Percentiles rank a stretch among this genome's conserved stretches.
phyloP scores from a whole-genome alignment of 257 asterid genomes.

The Solanum medicagineum region DNA sequence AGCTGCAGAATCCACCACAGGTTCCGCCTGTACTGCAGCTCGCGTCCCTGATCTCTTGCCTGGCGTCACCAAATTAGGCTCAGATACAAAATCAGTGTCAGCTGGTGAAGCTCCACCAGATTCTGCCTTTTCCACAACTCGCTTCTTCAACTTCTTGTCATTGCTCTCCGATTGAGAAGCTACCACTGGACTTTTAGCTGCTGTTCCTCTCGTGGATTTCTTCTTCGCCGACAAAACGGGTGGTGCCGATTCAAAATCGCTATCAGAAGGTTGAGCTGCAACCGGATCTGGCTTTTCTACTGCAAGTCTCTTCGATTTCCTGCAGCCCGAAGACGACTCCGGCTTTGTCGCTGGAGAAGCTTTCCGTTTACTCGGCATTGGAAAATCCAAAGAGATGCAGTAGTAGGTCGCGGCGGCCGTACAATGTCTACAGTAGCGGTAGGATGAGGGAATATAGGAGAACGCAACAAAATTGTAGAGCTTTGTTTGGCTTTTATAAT shows the following conservation, averaged over 20 bases:
- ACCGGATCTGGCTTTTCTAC: background rate
- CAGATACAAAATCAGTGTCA: background rate
- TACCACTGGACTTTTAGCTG: background rate
- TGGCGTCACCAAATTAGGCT: background rate
- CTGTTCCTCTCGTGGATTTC: background rate
- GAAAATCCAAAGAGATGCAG: background rate
- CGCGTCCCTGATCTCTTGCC: background rate
- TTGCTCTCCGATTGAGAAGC: background rate
- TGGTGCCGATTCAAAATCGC: background rate
- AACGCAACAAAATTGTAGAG: background rate
- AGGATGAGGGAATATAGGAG: background rate
- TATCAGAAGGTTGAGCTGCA: background rate
- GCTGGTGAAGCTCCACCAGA: background rate
- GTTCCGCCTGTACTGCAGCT: background rate
- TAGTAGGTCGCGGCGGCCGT: background rate
- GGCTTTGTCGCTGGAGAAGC: background rate
- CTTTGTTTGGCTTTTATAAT: background rate
- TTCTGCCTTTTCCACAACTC: background rate
- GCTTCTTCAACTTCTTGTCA: background rate
- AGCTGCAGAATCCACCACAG: background rate
- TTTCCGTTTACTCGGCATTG: slow-evolving; percentile 1
- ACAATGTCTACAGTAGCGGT: background rate
- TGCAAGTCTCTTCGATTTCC: background rate
- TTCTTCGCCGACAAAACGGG: background rate
- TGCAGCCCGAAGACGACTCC: background rate